phyloP scores from a whole-genome alignment of 2,329 filamentous ascomycete species.

The Zymoseptoria crescenta region DNA sequence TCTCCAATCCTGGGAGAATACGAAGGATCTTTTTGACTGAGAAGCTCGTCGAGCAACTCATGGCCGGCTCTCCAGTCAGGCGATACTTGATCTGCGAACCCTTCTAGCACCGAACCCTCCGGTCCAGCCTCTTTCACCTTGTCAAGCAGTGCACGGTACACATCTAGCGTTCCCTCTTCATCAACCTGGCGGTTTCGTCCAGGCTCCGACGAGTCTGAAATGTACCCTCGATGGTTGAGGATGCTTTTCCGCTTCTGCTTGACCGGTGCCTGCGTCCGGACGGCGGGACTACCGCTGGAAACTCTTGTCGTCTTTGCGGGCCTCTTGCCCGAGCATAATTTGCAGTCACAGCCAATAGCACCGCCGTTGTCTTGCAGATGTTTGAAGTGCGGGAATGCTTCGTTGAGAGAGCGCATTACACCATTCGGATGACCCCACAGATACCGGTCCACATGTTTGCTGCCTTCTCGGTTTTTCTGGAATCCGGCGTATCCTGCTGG shows the following conservation, averaged over 20 bases:
- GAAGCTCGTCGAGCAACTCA: conserved; percentile 33
- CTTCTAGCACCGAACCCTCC: conserved; percentile 34
- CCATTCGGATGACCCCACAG: conserved; percentile 50
- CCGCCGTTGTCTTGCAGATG: conserved; percentile 44
- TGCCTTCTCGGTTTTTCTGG: conserved; percentile 39
- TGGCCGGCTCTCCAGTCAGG: conserved; percentile 51
- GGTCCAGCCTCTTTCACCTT: conserved; percentile 35
- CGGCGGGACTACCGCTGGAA: conserved; percentile 10
- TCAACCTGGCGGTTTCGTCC: conserved; percentile 30
- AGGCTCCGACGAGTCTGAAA: conserved; percentile 8
- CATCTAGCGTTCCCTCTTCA: conserved; percentile 47
- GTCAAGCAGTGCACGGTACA: conserved; percentile 44
- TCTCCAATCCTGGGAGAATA: conserved; percentile 51
- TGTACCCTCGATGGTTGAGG: conserved; percentile 6
- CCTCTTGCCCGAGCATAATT: conserved; percentile 34
- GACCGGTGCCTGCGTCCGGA: neutral
- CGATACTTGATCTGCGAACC: conserved; percentile 43
- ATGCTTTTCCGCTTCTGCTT: neutral
- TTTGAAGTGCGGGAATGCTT: conserved; percentile 51
- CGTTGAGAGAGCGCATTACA: conserved; percentile 46
- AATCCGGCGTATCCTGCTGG: conserved; percentile 49
- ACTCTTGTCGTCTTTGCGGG: conserved; percentile 2
- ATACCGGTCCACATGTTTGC: conserved; percentile 44
- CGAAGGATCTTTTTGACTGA: conserved; percentile 39
- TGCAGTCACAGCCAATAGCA: conserved; percentile 42